Evolutionary conservation across 176 grass and related monocot genomes (phyloP).

Genomic region (barley (Hordeum vulgare)): MorexV3_pseudomolecules_assembly NC_058524.1:438523156-438523655

Average conservation of each 20-base stretch:
- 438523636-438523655: not conserved
- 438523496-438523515: not conserved
- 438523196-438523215: too few relatives aligned
- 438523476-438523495: not conserved
- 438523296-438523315: not conserved
- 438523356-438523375: not conserved
- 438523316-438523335: too few relatives aligned
- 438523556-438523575: not conserved
- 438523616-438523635: not conserved
- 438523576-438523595: not conserved
- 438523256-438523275: too few relatives aligned
- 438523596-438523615: not conserved
- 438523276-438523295: too few relatives aligned
- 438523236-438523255: too few relatives aligned
- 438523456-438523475: not conserved
- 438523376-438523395: not conserved
- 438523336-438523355: not conserved
- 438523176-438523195: too few relatives aligned
- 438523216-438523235: too few relatives aligned
- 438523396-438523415: not conserved
- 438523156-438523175: too few relatives aligned
- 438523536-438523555: not conserved
- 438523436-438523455: not conserved
- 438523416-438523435: not conserved
- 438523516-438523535: not conserved